Conservation (phyloP, 2,329 filamentous ascomycete genomes). For the Fusarium sp. region DNA sequence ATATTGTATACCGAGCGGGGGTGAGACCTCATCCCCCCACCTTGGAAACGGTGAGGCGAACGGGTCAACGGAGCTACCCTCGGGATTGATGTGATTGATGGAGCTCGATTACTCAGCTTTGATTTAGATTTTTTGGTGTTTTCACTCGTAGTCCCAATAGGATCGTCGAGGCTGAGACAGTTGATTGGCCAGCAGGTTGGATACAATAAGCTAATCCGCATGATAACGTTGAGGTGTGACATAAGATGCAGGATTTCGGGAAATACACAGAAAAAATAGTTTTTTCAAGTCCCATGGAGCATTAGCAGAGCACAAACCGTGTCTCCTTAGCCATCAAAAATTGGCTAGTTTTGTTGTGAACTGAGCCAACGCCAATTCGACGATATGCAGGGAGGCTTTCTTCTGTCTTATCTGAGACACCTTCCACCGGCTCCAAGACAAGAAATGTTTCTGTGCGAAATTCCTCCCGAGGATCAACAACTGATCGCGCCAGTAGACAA, state of each 20-base stretch:
- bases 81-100: slow-evolving; percentile 3
- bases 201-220: too few species aligned
- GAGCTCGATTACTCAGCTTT: slow-evolving; percentile 12
- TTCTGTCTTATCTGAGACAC: neutral
- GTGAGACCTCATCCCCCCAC: slow-evolving; percentile 14
- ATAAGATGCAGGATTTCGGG: too few species aligned
- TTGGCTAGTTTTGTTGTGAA: neutral
- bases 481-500: neutral
- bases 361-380: neutral
- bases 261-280: too few species aligned
- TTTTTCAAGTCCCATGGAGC: too few species aligned
- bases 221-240: too few species aligned
- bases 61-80: slow-evolving; percentile 22
- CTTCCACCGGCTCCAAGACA: accelerated
- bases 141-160: neutral
- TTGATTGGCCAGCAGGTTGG: too few species aligned
- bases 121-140: neutral
- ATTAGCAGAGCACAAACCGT: accelerated
- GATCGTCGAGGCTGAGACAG: neutral
- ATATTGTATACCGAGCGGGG: slow-evolving; percentile 7
- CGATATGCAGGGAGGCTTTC: neutral
- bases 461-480: accelerated
- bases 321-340: neutral
- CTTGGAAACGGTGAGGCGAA: neutral
- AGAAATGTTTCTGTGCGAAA: too few species aligned